Base-by-base conservation (phyloP, 495 filamentous ascomycete species). In the Penicillium lagena region DNA sequence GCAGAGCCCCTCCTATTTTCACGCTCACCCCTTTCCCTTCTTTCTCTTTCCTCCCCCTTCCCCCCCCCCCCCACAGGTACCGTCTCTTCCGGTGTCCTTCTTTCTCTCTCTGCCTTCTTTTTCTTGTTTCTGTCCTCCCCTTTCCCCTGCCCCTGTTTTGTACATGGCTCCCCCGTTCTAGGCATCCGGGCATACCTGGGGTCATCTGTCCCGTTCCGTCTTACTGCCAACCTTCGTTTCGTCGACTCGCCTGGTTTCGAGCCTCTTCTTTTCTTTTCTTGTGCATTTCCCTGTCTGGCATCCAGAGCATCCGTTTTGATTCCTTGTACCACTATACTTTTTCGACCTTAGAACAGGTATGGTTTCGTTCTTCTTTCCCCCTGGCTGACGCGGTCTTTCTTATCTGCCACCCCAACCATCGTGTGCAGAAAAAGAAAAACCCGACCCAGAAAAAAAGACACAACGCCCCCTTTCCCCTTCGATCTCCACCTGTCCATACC, bases 121-220 rank as follows among this genome's bases (percentile, higher is more conserved):
- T 50, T 43, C 42, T 37, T 35, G 48, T 59, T 52, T 45, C 50
- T 38, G 46, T 51, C 49, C 44, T 41, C 36, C 41, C 39, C 43
- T 49, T 55, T 46, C 46, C 50, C 45, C 48, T 51, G 32, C 53
- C 39, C 42, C 42, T 51, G 54, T 55, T 55, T 58, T 62, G 59
- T 69, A 65, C 58, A 72, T 72, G 64, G 61, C 64, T 60, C 44
- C 54, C 59, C 50, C 49, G 50, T 52, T 59, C 43, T 62, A 62
- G 58, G 56, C 40, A 49, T 47, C 56, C 49, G 46, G 32, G 43
- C 30, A 39, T 40, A 22, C 35, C 40, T 40, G 37, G 43, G 40
- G 36, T 42, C 32, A 38, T 36, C 39, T 47, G 37, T 42, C 46
- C 30, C 39, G 17, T 39, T 29, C 40, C 52, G 44, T 43, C 51